Conservation (phyloP, 768 basidiomycete genomes). For the Pholiota conissans region DNA sequence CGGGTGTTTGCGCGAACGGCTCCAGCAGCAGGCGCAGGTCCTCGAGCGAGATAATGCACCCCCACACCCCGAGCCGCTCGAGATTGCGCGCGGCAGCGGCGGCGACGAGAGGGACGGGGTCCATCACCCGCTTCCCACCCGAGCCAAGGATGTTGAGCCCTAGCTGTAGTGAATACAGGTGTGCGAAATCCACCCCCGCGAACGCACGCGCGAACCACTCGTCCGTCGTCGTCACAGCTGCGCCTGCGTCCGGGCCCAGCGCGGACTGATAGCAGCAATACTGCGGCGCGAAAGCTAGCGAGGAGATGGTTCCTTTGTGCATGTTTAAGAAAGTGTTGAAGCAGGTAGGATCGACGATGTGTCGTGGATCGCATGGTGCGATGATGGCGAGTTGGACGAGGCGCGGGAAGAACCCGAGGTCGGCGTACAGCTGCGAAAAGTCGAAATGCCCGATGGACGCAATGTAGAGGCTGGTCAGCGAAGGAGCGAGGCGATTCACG, state of each 20-base stretch:
- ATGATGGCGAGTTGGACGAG: constrained; percentile 11
- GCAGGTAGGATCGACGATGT: constrained; percentile 16
- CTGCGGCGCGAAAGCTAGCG: constrained; percentile 12
- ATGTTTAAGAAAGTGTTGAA: constrained; percentile 15
- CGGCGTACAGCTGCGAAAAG: constrained; percentile 15
- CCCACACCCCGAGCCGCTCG: neutral
- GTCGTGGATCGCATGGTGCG: constrained; percentile 17
- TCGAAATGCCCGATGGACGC: constrained; percentile 16
- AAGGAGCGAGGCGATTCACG: constrained; percentile 14
- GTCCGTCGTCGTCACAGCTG: constrained; percentile 4
- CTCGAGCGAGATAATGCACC: constrained; percentile 12
- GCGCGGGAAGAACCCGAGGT: constrained; percentile 15
- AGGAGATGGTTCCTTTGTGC: constrained; percentile 6
- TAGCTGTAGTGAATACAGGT: constrained; percentile 15
- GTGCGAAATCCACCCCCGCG: constrained; percentile 6
- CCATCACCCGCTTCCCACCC: constrained; percentile 6
- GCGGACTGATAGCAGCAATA: constrained; percentile 17
- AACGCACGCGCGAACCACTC: constrained; percentile 17
- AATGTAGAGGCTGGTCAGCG: constrained; percentile 15
- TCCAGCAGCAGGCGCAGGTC: constrained; percentile 13
- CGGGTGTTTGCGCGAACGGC: constrained; percentile 12
- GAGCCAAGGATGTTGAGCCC: constrained; percentile 18
- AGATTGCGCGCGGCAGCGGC: constrained; percentile 8
- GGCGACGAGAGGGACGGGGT: neutral
- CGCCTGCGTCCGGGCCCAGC: neutral